Evolutionary conservation across 176 grass and related monocot genomes (phyloP).

Genomic region (Oryza coarctata): DNA sequence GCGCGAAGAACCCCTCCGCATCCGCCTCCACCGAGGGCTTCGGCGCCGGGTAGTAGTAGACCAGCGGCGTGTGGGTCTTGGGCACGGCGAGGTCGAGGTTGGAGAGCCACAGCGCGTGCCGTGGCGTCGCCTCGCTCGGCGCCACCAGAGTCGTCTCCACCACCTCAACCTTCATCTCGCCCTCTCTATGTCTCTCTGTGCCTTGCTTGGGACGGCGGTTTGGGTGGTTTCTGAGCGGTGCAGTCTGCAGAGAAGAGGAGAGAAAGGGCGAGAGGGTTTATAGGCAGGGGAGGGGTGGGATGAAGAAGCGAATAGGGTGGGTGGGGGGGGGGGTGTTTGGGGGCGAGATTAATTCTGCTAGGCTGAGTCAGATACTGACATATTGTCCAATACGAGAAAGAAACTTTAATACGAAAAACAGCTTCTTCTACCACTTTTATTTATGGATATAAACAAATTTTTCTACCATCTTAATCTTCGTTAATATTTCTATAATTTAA

Average conservation of each 20-base stretch:
- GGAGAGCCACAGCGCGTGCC: constrained; percentile 51
- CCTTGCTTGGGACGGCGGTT: not conserved
- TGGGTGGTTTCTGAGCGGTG: not conserved
- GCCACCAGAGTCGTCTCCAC: constrained; percentile 55
- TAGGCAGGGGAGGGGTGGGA: not conserved
- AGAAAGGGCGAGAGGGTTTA: not conserved
- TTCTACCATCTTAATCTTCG: too few species aligned
- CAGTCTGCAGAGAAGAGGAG: not conserved
- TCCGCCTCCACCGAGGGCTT: not conserved
- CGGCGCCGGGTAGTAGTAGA: constrained; percentile 59
- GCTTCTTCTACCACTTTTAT: too few species aligned
- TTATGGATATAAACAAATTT: too few species aligned
- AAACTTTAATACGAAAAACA: too few species aligned
- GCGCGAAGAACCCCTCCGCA: constrained; percentile 36
- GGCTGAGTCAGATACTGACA: not conserved
- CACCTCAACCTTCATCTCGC: constrained; percentile 61
- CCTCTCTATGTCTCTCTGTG: not conserved
- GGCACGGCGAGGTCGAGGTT: constrained; percentile 63
- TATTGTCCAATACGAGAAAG: too few species aligned
- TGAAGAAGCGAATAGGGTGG: too few species aligned
- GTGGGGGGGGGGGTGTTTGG: too few species aligned
- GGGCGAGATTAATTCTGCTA: not conserved
- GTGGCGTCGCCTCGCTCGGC: constrained; percentile 59
- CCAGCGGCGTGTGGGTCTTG: constrained; percentile 51
- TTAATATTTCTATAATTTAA: too few species aligned